phyloP scores from a whole-genome alignment of 208 protist genomes.

The Leptomonas pyrrhocoris region DNA sequence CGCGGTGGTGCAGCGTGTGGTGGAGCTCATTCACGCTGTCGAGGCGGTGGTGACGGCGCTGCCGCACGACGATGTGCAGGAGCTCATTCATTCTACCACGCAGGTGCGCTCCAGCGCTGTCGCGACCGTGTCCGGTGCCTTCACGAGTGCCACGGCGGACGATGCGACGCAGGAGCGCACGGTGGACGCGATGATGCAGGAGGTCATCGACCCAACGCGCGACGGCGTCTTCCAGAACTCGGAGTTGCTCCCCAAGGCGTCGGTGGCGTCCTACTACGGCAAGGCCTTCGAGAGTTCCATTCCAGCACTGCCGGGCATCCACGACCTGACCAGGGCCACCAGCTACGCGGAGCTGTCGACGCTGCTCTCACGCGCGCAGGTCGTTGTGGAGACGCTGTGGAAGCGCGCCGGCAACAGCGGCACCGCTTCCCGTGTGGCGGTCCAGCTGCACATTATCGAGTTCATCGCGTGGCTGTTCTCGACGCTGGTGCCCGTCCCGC shows the following conservation, averaged over 20 bases:
- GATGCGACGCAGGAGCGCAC: background rate
- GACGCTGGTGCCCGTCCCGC: conserved; percentile 60
- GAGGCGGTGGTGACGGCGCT: conserved; percentile 40
- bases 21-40: conserved; percentile 48
- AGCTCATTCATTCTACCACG: conserved; percentile 17
- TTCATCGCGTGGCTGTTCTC: conserved; percentile 74
- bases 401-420: conserved; percentile 54
- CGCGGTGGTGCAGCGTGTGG: conserved; percentile 33
- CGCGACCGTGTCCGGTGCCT: background rate
- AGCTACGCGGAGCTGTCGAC: conserved; percentile 33
- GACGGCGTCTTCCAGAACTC: conserved; percentile 41
- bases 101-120: conserved; percentile 14
- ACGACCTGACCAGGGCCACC: conserved; percentile 26
- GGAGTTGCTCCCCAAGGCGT: conserved; percentile 42
- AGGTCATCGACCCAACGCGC: conserved; percentile 10
- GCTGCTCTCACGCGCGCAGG: conserved; percentile 22
- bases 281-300: conserved; percentile 33
- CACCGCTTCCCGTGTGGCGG: conserved; percentile 68
- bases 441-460: conserved; percentile 81
- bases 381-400: conserved; percentile 53
- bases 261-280: conserved; percentile 51
- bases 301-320: conserved; percentile 34
- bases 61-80: conserved; percentile 44
- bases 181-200: conserved; percentile 20
- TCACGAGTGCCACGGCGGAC: background rate